phyloP scores from a whole-genome alignment of 2,329 filamentous ascomycete species.

The Colletotrichum caudatum region DNA sequence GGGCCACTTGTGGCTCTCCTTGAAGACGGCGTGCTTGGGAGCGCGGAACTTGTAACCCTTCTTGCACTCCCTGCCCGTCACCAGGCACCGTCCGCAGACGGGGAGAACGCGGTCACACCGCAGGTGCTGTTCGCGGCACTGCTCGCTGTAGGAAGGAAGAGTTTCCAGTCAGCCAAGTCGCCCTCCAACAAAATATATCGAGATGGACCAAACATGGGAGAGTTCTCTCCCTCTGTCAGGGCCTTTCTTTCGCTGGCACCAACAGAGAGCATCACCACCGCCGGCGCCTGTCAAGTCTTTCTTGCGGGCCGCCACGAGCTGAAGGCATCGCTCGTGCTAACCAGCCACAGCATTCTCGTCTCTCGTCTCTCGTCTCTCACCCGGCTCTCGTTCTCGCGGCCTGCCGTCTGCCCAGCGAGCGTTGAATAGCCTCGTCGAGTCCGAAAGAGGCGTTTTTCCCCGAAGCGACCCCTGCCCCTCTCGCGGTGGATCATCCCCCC shows the following conservation, averaged over 20 bases:
- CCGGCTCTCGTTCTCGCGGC: background rate
- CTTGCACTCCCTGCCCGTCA: slow-evolving; percentile 41
- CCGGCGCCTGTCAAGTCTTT: background rate
- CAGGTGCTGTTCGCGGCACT: slow-evolving; percentile 61
- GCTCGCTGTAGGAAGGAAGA: slow-evolving; percentile 51
- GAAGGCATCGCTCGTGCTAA: background rate
- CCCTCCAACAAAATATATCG: background rate
- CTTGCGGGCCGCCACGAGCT: background rate
- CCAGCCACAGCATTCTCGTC: background rate
- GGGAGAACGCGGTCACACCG: slow-evolving; percentile 53
- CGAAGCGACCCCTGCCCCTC: slow-evolving; percentile 20
- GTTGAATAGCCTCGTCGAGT: slow-evolving; percentile 29
- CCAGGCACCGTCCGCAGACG: slow-evolving; percentile 40
- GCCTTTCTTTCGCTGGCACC: background rate
- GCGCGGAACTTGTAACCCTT: slow-evolving; percentile 43
- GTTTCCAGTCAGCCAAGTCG: slow-evolving; percentile 14
- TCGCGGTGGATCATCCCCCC: slow-evolving; percentile 29
- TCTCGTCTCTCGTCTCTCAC: background rate
- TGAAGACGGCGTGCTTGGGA: slow-evolving; percentile 38
- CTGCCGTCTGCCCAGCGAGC: background rate
- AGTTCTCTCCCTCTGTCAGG: background rate
- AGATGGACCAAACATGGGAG: background rate
- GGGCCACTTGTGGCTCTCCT: slow-evolving; percentile 40
- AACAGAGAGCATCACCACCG: slow-evolving; percentile 1
- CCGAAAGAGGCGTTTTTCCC: slow-evolving; percentile 38